Evolutionary conservation across 2,329 filamentous ascomycete genomes (phyloP).

Genomic region (Apiospora kogelbergensis): DNA sequence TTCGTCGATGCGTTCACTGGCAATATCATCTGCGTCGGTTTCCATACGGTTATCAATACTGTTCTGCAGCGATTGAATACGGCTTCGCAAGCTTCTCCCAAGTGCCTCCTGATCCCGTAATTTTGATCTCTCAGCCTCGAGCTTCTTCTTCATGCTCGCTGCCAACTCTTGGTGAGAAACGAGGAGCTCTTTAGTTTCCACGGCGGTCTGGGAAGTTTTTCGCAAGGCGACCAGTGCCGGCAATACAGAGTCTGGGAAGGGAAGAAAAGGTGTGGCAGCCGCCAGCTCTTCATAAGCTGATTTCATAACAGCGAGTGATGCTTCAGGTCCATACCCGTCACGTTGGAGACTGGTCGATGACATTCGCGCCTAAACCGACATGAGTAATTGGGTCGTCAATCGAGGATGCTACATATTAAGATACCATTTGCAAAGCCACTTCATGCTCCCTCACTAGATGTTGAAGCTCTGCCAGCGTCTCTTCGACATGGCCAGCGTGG

Average conservation of each 20-base stretch:
- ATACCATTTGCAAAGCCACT: constrained; percentile 46
- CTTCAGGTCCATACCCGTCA: constrained; percentile 21
- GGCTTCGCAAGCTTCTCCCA: constrained; percentile 48
- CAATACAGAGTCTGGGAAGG: constrained; percentile 64
- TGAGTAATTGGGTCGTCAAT: neutral
- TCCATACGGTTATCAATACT: constrained; percentile 57
- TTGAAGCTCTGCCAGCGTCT: constrained; percentile 68
- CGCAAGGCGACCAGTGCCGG: constrained; percentile 72
- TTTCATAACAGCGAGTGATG: constrained; percentile 53
- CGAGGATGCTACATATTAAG: neutral
- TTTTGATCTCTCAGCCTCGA: constrained; percentile 51
- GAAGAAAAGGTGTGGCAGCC: constrained; percentile 63
- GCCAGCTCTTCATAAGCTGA: constrained; percentile 66
- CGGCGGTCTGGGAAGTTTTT: constrained; percentile 62
- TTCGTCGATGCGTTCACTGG: constrained; percentile 60
- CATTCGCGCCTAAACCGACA: neutral
- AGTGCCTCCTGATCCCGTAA: constrained; percentile 57
- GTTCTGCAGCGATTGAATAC: constrained; percentile 60
- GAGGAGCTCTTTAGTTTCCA: constrained; percentile 63
- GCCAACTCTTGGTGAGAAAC: constrained; percentile 41
- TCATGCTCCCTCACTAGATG: constrained; percentile 55
- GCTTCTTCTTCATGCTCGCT: constrained; percentile 42
- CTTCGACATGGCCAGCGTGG: constrained; percentile 59
- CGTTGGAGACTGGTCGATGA: neutral
- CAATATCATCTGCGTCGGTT: constrained; percentile 60